phyloP scores from a whole-genome alignment of 2,329 filamentous ascomycete genomes.

The Aspergillus sp. region DNA sequence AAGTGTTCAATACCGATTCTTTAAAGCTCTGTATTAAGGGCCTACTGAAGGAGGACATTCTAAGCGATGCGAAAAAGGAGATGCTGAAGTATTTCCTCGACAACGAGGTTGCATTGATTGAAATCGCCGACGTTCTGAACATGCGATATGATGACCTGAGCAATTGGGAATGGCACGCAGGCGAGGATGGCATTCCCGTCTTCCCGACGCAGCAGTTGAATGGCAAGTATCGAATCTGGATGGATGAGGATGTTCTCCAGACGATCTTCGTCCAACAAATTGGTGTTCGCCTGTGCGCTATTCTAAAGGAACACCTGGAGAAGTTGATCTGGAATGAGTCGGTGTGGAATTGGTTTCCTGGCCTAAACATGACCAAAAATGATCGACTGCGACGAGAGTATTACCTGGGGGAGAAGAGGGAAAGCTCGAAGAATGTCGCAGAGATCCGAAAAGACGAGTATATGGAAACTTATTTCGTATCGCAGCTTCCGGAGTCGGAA shows the following conservation, averaged over 20 bases:
- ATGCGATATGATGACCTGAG: slow-evolving; percentile 43
- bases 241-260: slow-evolving; percentile 49
- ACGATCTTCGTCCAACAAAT: slow-evolving; percentile 48
- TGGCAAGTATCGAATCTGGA: slow-evolving; percentile 48
- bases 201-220: slow-evolving; percentile 45
- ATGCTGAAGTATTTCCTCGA: slow-evolving; percentile 41
- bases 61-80: slow-evolving; percentile 45
- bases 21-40: slow-evolving; percentile 39
- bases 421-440: slow-evolving; percentile 8
- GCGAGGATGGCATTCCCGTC: slow-evolving; percentile 42
- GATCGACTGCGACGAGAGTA: slow-evolving; percentile 28
- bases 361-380: slow-evolving; percentile 11
- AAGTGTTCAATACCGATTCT: slow-evolving; percentile 27
- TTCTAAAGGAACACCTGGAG: slow-evolving; percentile 19
- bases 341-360: slow-evolving; percentile 16
- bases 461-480: slow-evolving; percentile 33
- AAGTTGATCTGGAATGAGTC: slow-evolving; percentile 3
- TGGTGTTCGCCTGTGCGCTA: slow-evolving; percentile 36
- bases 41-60: slow-evolving; percentile 41
- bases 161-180: slow-evolving; percentile 46
- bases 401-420: slow-evolving; percentile 18
- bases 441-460: slow-evolving; percentile 16
- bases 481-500: slow-evolving; percentile 30
- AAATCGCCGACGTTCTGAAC: slow-evolving; percentile 47
- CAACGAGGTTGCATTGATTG: slow-evolving; percentile 39